Base-by-base conservation (phyloP, 768 basidiomycete genomes). In the Tulasnella sp. region DNA sequence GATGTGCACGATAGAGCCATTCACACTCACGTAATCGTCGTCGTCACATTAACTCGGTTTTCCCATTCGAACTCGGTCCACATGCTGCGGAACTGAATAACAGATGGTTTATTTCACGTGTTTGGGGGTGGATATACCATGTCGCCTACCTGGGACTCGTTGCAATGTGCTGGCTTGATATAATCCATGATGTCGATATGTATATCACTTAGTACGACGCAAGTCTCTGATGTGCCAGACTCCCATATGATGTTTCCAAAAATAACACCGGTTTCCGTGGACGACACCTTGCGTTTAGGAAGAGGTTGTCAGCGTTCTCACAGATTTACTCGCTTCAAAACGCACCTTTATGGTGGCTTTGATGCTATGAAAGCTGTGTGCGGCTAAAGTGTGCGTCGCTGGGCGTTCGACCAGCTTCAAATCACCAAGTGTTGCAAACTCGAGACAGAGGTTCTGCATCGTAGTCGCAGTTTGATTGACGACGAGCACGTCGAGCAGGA, bases 1-100 rank as follows among this genome's bases (percentile, higher is more conserved):
- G 46, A 7, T n/a, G 11, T n/a, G 5, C 5, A 48, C 38, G 31
- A 42, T 30, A 15, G 21, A 38, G 51, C 31, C 38, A 41, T 21
- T 31, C 31, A 44, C 44, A 53, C 87, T 65, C 73, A 89, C 86
- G 84, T 80, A 71, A 93, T 81, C 22, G 81, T 72, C 48, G 84
- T 87, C 64, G 83, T 84, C 56, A 97, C 89, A 68, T 97, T 97
- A 57, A 98, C 94, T 66, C 93, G 81, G 74, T 99, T 99, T 78
- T 99, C 94, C 94, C 94, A 99, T 71, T 99, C 94, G 67, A 99
- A 99, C 71, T 98, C 96, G 25, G 93, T 99, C 94, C 94, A 96
- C 92, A 94, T 94, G 70, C 82, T 89, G 30, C 94, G 82, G 82
- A 94, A 94, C 87, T 93, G 66, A 19, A 42, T 10, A 21, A 45